phyloP scores from a whole-genome alignment of 2,329 filamentous ascomycete genomes.

The Pseudogymnoascus sp. region DNA sequence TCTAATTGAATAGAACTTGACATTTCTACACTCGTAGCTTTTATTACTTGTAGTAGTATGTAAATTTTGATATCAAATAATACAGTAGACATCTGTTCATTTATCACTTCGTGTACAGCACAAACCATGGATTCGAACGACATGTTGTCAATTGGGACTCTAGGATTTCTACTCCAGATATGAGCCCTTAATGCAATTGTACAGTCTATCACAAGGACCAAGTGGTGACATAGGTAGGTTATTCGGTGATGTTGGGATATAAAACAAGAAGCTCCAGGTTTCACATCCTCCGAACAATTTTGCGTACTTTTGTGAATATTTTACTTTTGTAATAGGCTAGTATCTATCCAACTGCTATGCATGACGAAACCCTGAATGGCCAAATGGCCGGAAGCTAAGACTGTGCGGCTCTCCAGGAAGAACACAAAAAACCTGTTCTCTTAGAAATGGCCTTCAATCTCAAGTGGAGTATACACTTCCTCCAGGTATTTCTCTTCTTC shows the following conservation, averaged over 20 bases:
- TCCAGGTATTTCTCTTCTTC: slow-evolving; percentile 48
- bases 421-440: neutral
- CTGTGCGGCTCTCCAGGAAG: neutral
- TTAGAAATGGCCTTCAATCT: slow-evolving; percentile 26
- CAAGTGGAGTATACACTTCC: slow-evolving; percentile 44
- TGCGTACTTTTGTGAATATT: neutral
- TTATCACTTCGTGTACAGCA: neutral
- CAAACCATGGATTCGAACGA: neutral
- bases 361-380: neutral
- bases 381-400: neutral
- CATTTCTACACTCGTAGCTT: neutral
- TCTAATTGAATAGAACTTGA: neutral
- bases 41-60: neutral
- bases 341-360: neutral
- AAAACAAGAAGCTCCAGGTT: neutral
- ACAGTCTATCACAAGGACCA: neutral
- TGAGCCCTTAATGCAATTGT: neutral
- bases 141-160: neutral
- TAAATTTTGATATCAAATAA: neutral
- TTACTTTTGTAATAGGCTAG: neutral
- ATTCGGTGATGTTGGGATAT: neutral
- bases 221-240: neutral
- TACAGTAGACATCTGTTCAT: neutral
- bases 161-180: neutral
- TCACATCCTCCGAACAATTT: neutral